Evolutionary conservation across 2,329 filamentous ascomycete genomes (phyloP), one percentile per base, ranked within the genome.

Genomic region (Botrytis cinerea): DNA sequence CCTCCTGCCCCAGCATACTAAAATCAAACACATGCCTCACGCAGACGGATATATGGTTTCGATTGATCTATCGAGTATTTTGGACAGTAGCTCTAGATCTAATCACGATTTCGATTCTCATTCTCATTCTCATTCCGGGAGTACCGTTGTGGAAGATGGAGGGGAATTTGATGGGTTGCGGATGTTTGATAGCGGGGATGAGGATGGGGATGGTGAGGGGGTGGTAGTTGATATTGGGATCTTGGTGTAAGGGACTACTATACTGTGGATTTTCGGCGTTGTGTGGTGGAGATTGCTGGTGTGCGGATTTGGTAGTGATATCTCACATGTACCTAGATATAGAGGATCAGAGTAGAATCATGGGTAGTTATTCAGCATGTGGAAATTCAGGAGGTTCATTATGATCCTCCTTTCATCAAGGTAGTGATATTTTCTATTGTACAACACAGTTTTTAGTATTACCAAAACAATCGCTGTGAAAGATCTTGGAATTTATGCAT

Each of bases 11-110:
- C 51, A 57, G 5, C 51, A 57, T 4, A 22, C 25, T 4, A 67
- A n/a, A 0, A 38, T n/a, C 1, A 5, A 38, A 9, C 4, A 51
- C 2, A 6, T 35, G 12, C 12, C 32, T 18, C 14, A 12, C 1
- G 28, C n/a, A 1, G 20, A n/a, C 7, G 63, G 8, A 5, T 40
- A 28, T 0, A 10, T 7, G 25, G 12, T 67, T n/a, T 67, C 45
- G 5, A 51, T 67, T 10, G 14, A 67, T 40, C 0, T 67, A 2
- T 6, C 32, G 2, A 0, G 4, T 25, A 51, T 67, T 0, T 12
- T 54, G 20, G 5, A 22, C 12, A 9, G 45, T 7, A 20, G 16
- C 2, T 32, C 16, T 22, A 48, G 6, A 8, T 48, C 22, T 35
- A 35, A 35, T 35, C 4, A 35, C 5, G n/a, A 35, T 59, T 59